Evolutionary conservation across 352 stramenopile species (phyloP).

Genomic region (Globisporangium emineosum): DNA sequence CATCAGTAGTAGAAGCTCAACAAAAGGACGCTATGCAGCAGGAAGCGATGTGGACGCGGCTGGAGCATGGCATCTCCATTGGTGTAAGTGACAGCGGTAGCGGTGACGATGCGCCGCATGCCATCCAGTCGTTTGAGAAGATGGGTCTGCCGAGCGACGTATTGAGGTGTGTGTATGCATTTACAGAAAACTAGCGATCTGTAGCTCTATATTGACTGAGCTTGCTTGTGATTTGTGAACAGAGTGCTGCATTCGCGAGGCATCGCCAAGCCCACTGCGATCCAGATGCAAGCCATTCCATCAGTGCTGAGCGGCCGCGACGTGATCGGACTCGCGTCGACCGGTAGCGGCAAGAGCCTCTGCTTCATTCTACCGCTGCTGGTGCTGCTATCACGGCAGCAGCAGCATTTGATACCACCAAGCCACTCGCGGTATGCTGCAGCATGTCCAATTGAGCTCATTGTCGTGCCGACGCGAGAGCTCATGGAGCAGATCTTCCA

Average conservation of each 20-base stretch:
- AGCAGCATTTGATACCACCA: conserved; percentile 29
- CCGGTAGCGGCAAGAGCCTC: conserved; percentile 95
- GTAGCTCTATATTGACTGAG: neutral
- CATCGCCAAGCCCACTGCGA: conserved; percentile 90
- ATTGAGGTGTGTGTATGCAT: conserved; percentile 16
- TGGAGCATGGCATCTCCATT: conserved; percentile 49
- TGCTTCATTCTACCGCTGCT: conserved; percentile 94
- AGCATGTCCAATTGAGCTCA: conserved; percentile 52
- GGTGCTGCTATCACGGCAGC: conserved; percentile 31
- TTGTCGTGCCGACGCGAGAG: conserved; percentile 96
- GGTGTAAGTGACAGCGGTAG: conserved; percentile 25
- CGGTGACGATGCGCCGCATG: conserved; percentile 25
- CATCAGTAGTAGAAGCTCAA: conserved; percentile 2
- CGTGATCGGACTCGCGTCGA: conserved; percentile 92
- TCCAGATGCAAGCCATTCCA: conserved; percentile 96
- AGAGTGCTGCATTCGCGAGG: conserved; percentile 30
- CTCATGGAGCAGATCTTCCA: conserved; percentile 93
- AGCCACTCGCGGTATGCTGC: conserved; percentile 49
- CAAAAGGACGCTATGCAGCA: conserved; percentile 17
- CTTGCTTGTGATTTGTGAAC: neutral
- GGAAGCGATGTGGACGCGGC: conserved; percentile 43
- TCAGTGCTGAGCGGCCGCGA: conserved; percentile 82
- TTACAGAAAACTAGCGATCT: neutral
- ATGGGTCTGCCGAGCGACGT: conserved; percentile 29
- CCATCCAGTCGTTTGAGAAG: conserved; percentile 34